Evolutionary conservation across 2,329 filamentous ascomycete genomes (phyloP), one percentile per base, ranked within the genome.

Genomic region (Neospermospora avenae): DNA sequence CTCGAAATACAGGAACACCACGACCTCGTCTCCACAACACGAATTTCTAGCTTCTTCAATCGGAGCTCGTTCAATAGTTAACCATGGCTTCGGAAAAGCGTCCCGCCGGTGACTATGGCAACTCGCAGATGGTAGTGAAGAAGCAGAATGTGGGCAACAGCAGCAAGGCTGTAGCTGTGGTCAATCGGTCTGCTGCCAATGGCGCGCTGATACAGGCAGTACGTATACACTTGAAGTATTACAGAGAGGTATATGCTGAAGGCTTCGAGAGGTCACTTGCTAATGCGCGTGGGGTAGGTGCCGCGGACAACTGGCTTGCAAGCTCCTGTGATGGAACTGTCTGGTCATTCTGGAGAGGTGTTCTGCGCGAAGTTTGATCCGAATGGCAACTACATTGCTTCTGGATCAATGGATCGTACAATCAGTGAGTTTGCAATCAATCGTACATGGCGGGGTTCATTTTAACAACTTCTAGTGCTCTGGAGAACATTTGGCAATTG

Each of bases 401-500:
- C 95, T 1, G 93, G 91, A 8, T 95, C 91, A 13, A 96, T 97
- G 90, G 95, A 99, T 73, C 84, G 93, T 69, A 90, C 87, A 60
- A 95, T 99, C 69, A 81, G 91, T 96, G 78, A 60, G 88, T 77
- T 24, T 37, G 11, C 35, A 2, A 1, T 25, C 1, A 6, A 31
- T 1, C 3, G 1, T 37, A 28, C 35, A 3, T 39, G 16, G n/a
- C 25, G 24, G 31, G 48, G 24, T 45, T 11, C 28, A 61, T 72
- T 57, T 61, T 70, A 71, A 67, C 35, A 22, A 10, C 34, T 10
- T 20, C 10, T 62, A 96, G 91, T 98, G 76, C 83, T 99, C 31
- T 99, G 95, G 95, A 86, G 89, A 70, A 96, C 93, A 1, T 92
- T 93, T 63, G 93, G 92, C 70, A 84, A 91, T 69, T 97, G 93